These are phyloP conservation scores for Leucaena leucocephala DNA, from an alignment of 306 rosid genomes.

Conservation along the genomic window DNA sequence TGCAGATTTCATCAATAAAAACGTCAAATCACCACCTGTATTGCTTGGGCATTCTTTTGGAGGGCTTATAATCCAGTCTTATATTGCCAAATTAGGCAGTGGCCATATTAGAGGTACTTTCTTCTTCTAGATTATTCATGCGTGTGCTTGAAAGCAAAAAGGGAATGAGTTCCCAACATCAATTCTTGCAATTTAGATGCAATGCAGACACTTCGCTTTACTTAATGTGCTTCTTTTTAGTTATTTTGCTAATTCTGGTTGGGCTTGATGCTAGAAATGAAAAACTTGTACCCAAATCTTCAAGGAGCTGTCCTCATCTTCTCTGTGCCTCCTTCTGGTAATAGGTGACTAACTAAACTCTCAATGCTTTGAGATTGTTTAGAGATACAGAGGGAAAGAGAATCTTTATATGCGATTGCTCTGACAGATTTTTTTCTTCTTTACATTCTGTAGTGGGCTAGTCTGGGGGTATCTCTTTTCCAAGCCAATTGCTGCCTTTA, in stretches of 20 bases:
- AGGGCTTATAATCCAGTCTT: slow-evolving; percentile 82
- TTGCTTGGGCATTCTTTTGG: slow-evolving; percentile 93
- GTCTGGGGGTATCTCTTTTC: slow-evolving; percentile 83
- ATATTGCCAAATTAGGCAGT: slow-evolving; percentile 57
- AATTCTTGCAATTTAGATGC: not conserved
- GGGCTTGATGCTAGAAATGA: slow-evolving; percentile 41
- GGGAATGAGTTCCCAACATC: not conserved
- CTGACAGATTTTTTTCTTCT: slow-evolving; percentile 20
- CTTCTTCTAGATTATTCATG: slow-evolving; percentile 30
- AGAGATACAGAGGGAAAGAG: not conserved
- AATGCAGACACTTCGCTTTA: not conserved
- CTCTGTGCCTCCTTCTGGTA: slow-evolving; percentile 96
- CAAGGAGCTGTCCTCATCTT: slow-evolving; percentile 76
- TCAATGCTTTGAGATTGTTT: slow-evolving; percentile 2
- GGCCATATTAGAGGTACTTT: slow-evolving; percentile 53
- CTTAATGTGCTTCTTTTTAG: not conserved
- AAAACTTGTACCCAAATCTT: slow-evolving; percentile 54
- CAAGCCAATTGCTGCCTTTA: slow-evolving; percentile 85
- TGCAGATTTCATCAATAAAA: slow-evolving; percentile 68
- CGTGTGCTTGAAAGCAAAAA: slow-evolving; percentile 16
- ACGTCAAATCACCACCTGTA: slow-evolving; percentile 61
- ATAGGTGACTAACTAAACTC: slow-evolving; percentile 57
- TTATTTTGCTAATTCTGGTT: slow-evolving; percentile 37
- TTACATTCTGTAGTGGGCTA: slow-evolving; percentile 64
- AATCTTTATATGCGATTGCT: slow-evolving; percentile 7